Evolutionary conservation across 108 stramenopile species (phyloP).

Genomic region (Conticribra weissflogii): DNA sequence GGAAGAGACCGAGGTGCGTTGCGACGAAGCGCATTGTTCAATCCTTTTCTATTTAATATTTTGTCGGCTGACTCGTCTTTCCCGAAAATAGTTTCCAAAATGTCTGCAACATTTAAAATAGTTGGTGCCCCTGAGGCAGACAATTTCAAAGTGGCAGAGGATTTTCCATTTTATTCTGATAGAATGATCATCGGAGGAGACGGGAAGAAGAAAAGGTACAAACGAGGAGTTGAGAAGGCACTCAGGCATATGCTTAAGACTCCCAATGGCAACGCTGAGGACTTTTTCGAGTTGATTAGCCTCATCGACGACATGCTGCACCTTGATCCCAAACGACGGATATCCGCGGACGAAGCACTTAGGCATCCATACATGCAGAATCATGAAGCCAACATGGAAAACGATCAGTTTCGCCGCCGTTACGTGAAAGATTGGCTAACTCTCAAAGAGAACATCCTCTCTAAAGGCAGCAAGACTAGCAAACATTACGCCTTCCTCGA

Average conservation of each 20-base stretch:
- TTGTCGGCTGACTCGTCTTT: no score
- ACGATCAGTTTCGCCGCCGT: slow-evolving; percentile 58
- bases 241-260: slow-evolving; percentile 63
- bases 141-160: slow-evolving; percentile 60
- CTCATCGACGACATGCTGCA: slow-evolving; percentile 76
- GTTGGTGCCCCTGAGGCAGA: slow-evolving; percentile 67
- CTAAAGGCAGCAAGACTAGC: slow-evolving; percentile 28
- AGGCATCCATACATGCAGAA: slow-evolving; percentile 63
- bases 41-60: no score
- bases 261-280: slow-evolving; percentile 31
- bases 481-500: slow-evolving; percentile 21
- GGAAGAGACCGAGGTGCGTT: slow-evolving; percentile 59
- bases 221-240: slow-evolving; percentile 79
- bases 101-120: slow-evolving; percentile 73
- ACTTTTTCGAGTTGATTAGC: slow-evolving; percentile 64
- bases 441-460: slow-evolving; percentile 60
- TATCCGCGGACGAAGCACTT: slow-evolving; percentile 75
- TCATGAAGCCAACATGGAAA: slow-evolving; percentile 34
- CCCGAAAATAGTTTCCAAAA: slow-evolving; percentile 46
- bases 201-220: slow-evolving; percentile 75
- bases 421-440: slow-evolving; percentile 80
- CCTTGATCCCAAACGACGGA: slow-evolving; percentile 77
- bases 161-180: slow-evolving; percentile 71
- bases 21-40: not conserved
- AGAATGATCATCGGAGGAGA: slow-evolving; percentile 48